A percentile compares a stretch with the other conserved stretches of the same genome.
Conservation (phyloP, 2,329 filamentous ascomycete species). For the Reticulascus tulasneorum region DNA sequence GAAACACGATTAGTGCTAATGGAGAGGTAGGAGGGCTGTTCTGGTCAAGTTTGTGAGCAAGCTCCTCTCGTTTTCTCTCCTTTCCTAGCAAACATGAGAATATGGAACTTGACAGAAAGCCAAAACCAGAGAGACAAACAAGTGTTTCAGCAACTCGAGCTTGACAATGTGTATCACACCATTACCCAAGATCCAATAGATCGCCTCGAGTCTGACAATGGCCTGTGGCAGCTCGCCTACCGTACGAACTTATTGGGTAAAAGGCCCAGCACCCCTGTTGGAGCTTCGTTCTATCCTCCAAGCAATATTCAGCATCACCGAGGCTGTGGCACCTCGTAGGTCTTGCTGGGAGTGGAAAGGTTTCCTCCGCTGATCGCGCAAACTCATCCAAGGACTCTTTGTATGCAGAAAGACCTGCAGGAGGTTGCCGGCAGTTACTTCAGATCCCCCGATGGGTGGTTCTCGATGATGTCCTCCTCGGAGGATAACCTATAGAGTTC, state of each 20-base stretch:
- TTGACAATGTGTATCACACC: no score
- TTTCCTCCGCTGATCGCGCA: neutral
- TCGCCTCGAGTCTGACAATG: conserved; percentile 9
- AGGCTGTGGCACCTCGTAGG: neutral
- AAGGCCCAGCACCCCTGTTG: conserved; percentile 5
- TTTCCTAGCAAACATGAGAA: no score
- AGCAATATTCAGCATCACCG: neutral
- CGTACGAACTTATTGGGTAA: conserved; percentile 9
- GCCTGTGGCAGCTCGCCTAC: conserved; percentile 12
- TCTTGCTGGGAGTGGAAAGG: neutral
- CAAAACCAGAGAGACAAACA: no score
- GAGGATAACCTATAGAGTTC: conserved; percentile 4
- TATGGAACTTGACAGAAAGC: no score
- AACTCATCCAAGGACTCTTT: neutral
- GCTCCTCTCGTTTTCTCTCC: no score
- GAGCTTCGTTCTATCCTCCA: conserved; percentile 5
- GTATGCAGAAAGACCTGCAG: neutral
- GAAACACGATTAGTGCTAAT: no score
- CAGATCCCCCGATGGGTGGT: conserved; percentile 1
- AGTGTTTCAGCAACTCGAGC: no score
- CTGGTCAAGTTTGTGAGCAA: no score
- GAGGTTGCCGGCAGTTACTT: neutral
- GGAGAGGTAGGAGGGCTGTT: no score
- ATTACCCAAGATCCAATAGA: no score
- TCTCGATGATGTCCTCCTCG: conserved; percentile 3